Percentiles rank a stretch among this genome's conserved stretches.
phyloP scores from a whole-genome alignment of 2,329 filamentous ascomycete genomes.

The Exophiala sp. region DNA sequence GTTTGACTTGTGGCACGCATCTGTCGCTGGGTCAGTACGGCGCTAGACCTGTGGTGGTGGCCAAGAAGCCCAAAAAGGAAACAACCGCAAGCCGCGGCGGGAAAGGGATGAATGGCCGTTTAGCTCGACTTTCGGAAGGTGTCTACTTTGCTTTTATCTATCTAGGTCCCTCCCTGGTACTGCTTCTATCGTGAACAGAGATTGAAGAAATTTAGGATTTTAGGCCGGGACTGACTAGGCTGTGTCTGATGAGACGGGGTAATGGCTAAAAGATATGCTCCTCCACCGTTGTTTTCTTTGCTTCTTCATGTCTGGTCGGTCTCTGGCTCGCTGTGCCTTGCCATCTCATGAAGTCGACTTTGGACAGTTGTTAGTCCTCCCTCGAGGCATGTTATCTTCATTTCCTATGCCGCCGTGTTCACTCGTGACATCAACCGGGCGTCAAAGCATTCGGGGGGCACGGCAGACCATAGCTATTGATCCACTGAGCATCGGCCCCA shows the following conservation, averaged over 20 bases:
- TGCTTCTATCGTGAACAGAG: background rate
- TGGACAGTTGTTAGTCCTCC: no score
- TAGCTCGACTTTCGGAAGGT: no score
- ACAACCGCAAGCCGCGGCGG: conserved; percentile 40
- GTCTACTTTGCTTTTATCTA: no score
- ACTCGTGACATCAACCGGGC: no score
- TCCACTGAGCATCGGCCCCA: background rate
- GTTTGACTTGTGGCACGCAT: conserved; percentile 75
- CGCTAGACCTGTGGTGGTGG: conserved; percentile 41
- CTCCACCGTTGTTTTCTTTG: background rate
- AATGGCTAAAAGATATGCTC: background rate
- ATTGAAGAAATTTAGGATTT: no score
- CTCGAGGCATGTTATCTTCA: no score
- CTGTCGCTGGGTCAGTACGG: conserved; percentile 72
- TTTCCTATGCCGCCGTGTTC: background rate
- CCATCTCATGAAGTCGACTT: no score
- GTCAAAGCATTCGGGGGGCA: no score
- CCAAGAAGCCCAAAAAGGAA: conserved; percentile 74
- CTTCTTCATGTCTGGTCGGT: no score
- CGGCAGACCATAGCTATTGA: no score
- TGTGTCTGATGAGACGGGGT: background rate
- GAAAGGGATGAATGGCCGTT: no score
- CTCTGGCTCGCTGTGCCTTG: no score
- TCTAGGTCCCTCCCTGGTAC: conserved; percentile 3
- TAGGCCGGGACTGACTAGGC: background rate